A percentile compares a stretch with the other conserved stretches of the same genome.
Conservation (phyloP, 208 protist species). For the Leishmania amazonensis region DNA sequence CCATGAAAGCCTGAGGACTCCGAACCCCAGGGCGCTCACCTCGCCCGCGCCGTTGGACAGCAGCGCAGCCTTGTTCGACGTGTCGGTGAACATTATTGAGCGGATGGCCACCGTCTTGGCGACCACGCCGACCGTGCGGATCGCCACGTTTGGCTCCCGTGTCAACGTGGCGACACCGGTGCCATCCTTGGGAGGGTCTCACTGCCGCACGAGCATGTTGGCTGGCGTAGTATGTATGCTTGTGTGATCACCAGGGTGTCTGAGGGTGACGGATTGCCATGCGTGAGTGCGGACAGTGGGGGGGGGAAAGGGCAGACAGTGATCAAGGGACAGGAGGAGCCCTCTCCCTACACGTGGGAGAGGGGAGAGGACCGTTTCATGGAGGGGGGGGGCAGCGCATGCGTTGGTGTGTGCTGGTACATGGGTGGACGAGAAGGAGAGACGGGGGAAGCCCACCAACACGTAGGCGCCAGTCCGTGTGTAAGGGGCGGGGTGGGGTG, state of each 20-base stretch:
- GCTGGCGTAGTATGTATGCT: constrained; percentile 6
- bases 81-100: constrained; percentile 5
- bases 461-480: background rate
- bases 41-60: constrained; percentile 33
- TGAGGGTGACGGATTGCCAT: constrained; percentile 7
- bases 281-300: too few species aligned
- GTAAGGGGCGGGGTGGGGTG: background rate
- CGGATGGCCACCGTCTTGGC: background rate
- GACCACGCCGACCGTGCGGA: background rate
- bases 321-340: too few species aligned
- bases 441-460: background rate
- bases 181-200: background rate
- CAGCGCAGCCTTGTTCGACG: constrained; percentile 25
- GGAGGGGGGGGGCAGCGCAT: too few species aligned
- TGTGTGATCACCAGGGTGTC: constrained; percentile 33
- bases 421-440: background rate
- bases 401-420: too few species aligned
- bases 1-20: constrained; percentile 15
- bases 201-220: background rate
- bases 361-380: too few species aligned
- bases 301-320: too few species aligned
- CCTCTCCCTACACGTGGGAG: too few species aligned
- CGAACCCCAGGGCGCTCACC: constrained; percentile 18
- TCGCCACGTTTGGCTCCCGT: background rate
- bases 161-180: background rate